phyloP scores from a whole-genome alignment of 2,329 filamentous ascomycete genomes.

The Bipolaris bicolor region DNA sequence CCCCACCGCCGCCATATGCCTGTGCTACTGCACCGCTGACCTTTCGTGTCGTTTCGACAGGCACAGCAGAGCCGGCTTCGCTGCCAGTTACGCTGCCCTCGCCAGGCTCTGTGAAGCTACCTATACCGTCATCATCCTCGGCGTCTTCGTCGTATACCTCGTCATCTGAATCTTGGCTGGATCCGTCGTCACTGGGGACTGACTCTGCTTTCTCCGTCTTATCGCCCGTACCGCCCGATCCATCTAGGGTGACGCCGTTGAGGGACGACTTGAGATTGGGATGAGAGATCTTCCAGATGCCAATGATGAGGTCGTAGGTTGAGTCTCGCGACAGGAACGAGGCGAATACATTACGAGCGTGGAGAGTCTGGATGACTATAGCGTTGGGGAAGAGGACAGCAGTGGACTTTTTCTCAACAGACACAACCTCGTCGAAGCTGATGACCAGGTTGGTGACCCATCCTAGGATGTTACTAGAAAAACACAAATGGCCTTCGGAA shows the following conservation, averaged over 20 bases:
- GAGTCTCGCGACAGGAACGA: constrained; percentile 94
- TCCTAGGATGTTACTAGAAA: constrained; percentile 97
- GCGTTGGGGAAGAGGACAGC: constrained; percentile 96
- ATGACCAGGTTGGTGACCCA: constrained; percentile 98
- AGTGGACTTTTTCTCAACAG: constrained; percentile 95
- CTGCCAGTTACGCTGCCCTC: constrained; percentile 62
- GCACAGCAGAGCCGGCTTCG: constrained; percentile 55
- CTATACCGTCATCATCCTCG: constrained; percentile 72
- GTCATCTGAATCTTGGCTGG: constrained; percentile 71
- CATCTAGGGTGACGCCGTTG: constrained; percentile 83
- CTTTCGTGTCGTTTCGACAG: constrained; percentile 69
- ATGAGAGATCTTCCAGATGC: constrained; percentile 97
- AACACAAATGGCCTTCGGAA: constrained; percentile 96
- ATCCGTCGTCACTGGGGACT: constrained; percentile 53
- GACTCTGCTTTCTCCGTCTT: constrained; percentile 87
- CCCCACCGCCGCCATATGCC: constrained; percentile 47
- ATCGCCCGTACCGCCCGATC: constrained; percentile 72
- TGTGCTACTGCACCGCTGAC: constrained; percentile 63
- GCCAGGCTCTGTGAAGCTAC: constrained; percentile 64
- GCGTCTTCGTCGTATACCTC: constrained; percentile 82
- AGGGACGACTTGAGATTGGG: constrained; percentile 88
- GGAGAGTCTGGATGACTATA: constrained; percentile 92
- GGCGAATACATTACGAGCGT: constrained; percentile 94
- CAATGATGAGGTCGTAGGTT: constrained; percentile 95
- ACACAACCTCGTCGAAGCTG: constrained; percentile 96